Evolutionary conservation across 2,329 filamentous ascomycete species (phyloP), one percentile per base, ranked within the genome.

Genomic region (Pyricularia pennisetigena): DNA sequence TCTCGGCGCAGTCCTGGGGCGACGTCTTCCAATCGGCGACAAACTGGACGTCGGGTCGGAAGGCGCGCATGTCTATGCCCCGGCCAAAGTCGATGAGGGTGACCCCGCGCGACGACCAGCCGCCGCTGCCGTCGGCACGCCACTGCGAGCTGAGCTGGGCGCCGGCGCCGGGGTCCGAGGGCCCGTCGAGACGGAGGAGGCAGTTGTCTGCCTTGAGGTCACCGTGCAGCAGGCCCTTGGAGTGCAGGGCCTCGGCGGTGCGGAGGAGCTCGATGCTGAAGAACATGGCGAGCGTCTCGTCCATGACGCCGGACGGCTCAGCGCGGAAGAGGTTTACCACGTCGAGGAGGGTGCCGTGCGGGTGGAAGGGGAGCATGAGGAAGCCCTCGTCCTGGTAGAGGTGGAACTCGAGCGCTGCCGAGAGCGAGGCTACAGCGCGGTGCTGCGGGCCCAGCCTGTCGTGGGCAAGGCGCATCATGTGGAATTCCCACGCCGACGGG

Each of bases 181-280:
- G 57, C 23, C 3, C 57, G 68, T 93, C 90, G 24, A 98, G 88
- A 5, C 95, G 91, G 4, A 98, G 86, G 2, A 99, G 87, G 73
- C 96, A 94, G 76, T 99, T 99, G 79, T 99, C 95, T 1, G 91
- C 88, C 80, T 99, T 99, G 72, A 99, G 84, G 75, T 99, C 95
- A 57, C 95, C 95, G 76, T 99, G 95, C 64, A 98, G 82, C 69
- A 99, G 83, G 2, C 88, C 86, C 72, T 90, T 90, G 3, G 86
- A 77, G 78, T 99, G 95, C 26, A 99, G 83, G 0, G 90, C 89
- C 79, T 98, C 95, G 3, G 97, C 86, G 0, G 93, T 97, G 66
- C 95, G 91, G 73, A 99, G 85, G 7, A 99, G 85, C 78, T 99
- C 95, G 70, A 98, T 84, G 8, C 92, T 86, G 80, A 98, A 97